Evolutionary conservation across 2,329 filamentous ascomycete species (phyloP), one percentile per base, ranked within the genome.

Genomic region (Exophiala spinifera): DNA sequence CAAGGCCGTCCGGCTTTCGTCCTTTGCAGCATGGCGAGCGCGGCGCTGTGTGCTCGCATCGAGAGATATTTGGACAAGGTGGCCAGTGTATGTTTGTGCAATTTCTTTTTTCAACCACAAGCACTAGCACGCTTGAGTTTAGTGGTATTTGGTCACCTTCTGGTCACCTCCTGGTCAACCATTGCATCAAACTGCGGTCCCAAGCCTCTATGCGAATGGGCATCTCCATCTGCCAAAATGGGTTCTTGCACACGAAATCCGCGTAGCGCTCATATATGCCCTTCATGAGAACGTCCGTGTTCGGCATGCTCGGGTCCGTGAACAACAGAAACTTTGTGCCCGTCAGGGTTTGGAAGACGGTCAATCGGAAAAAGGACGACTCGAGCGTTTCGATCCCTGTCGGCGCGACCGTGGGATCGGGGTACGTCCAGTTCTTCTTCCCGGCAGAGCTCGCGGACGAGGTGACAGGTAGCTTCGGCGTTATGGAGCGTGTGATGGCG

Each of bases 191-290:
- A 71, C 89, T 89, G 64, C 91, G 80, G 71, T 99, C 94, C 75
- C 96, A 99, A 64, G 90, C 88, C 68, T 97, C 94, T 73, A 94
- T 96, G 58, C 94, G 81, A 50, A 99, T 84, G 5, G 94, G 94
- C 91, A 97, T 99, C 76, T 99, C 94, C 53, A 96, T 79, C 67
- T 94, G 91, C 74, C 97, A 97, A 69, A 99, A 99, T 1, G 94
- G 94, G 71, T 99, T 99, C 79, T 97, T 99, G 90, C 96, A 97
- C 64, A 99, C 94, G 70, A 89, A 97, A 72, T 99, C 94, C 47
- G 89, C 83, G 75, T 97, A 99, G 49, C 97, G 75, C 70, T 97
- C 94, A 71, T 99, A 97, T 65, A 96, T 86, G 70, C 84, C 87
- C 68, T 84, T 81, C 64, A 96, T 85, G 42, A 92, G 87, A 11